These are phyloP conservation scores for Iris macrosiphon DNA, from an alignment of 106 monocot genomes.

Conservation along the genomic window DNA sequence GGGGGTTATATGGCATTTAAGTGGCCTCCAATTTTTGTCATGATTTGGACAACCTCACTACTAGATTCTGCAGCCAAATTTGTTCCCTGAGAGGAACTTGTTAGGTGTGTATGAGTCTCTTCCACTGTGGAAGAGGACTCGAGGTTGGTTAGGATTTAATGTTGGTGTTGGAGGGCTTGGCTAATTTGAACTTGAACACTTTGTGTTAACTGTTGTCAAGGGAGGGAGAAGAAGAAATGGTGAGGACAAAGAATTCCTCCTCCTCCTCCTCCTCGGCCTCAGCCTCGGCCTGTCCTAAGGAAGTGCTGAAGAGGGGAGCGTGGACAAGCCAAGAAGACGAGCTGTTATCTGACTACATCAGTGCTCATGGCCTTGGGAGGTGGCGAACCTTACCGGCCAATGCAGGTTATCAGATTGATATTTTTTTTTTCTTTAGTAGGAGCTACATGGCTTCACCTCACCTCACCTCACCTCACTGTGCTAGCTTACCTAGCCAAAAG, in stretches of 20 bases:
- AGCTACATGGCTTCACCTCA: no score
- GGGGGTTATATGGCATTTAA: neutral
- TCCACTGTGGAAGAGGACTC: no score
- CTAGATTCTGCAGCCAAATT: slow-evolving; percentile 7
- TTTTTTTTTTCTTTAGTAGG: neutral
- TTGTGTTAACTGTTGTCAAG: neutral
- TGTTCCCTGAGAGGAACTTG: slow-evolving; percentile 5
- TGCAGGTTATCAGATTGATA: slow-evolving; percentile 30
- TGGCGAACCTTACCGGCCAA: slow-evolving; percentile 57
- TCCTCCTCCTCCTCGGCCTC: no score
- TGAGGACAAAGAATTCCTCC: neutral
- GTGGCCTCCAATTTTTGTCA: neutral
- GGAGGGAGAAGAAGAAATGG: slow-evolving; percentile 1
- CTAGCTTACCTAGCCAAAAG: no score
- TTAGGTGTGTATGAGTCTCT: no score
- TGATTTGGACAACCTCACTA: neutral
- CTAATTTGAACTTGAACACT: slow-evolving; percentile 3
- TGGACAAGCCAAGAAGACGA: slow-evolving; percentile 78
- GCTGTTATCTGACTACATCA: slow-evolving; percentile 54
- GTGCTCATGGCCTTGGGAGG: slow-evolving; percentile 34
- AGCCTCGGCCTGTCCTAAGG: slow-evolving; percentile 25
- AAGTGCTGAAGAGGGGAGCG: slow-evolving; percentile 46
- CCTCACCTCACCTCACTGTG: no score
- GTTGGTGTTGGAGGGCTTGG: neutral
- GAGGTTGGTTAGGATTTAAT: neutral